Evolutionary conservation across 1,139 yeast genomes (phyloP), one percentile per base, ranked within the genome.

Genomic region (Geotrichum restrictum): DNA sequence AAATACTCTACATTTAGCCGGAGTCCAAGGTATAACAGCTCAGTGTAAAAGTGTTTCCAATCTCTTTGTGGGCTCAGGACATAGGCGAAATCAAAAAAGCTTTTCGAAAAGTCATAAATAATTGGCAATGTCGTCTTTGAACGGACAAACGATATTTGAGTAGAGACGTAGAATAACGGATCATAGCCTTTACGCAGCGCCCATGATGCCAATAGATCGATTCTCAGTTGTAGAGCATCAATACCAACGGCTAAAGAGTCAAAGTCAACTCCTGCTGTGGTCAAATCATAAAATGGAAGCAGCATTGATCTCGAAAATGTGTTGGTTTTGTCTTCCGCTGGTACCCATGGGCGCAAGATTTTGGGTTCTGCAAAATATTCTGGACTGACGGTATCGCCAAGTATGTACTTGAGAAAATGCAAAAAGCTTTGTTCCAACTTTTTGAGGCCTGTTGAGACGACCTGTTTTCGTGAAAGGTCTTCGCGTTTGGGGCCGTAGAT

Each of bases 161-260:
- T 36, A 11, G 59, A 47, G 2, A 57, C 46, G 51, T 56, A 50
- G 3, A 49, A 45, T n/a, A 53, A 34, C 8, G 50, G 49, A 38
- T 55, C 53, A 24, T 21, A 38, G 5, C 49, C 54, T 19, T 48
- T 41, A 11, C 37, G 19, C 21, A 57, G 10, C 8, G 58, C 59
- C 37, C 51, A 52, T 1, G 52, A 47, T 1, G 57, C 59, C 46
- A 57, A 39, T 11, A 57, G 45, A 32, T 57, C 60, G 19, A 57
- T 42, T 3, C 60, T 50, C 14, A 57, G 39, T 16, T 55, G 57
- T 6, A 59, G 36, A 18, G 62, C 62, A 46, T 60, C 62, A 3
- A 57, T 60, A 11, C 63, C 63, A 21, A 49, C 27, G 1, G 57
- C 49, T 3, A 53, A 49, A 14, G 48, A 54, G 27, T 58, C 60